Conservation (phyloP, 805 yeast genomes). For the Huiozyma sinensis region DNA sequence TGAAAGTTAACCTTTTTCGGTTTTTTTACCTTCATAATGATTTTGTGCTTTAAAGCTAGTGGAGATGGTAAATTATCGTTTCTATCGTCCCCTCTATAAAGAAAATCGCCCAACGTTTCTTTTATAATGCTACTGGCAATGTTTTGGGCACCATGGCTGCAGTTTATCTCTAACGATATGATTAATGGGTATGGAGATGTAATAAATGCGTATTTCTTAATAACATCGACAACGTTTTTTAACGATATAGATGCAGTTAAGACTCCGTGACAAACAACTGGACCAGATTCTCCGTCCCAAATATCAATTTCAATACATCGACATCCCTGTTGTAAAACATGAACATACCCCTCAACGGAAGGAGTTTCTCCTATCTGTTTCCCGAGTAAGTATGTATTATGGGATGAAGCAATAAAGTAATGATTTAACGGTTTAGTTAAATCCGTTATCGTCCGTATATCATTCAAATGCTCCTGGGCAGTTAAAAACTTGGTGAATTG, state of each 20-base stretch:
- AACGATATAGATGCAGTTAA: slow-evolving; percentile 68
- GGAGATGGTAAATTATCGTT: slow-evolving; percentile 55
- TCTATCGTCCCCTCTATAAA: slow-evolving; percentile 30
- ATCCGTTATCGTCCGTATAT: slow-evolving; percentile 23
- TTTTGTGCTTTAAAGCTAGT: slow-evolving; percentile 50
- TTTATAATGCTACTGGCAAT: slow-evolving; percentile 43
- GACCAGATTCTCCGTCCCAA: slow-evolving; percentile 81
- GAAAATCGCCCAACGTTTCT: slow-evolving; percentile 46
- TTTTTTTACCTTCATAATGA: slow-evolving; percentile 72
- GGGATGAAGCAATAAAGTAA: slow-evolving; percentile 86
- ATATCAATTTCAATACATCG: slow-evolving; percentile 90
- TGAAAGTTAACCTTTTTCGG: slow-evolving; percentile 16
- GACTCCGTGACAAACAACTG: slow-evolving; percentile 87
- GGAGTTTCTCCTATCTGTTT: slow-evolving; percentile 81
- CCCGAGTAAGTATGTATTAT: slow-evolving; percentile 84
- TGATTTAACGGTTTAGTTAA: slow-evolving; percentile 63
- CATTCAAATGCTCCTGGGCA: slow-evolving; percentile 20
- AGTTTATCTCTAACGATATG: slow-evolving; percentile 75
- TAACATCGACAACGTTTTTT: slow-evolving; percentile 55
- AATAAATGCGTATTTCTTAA: slow-evolving; percentile 81
- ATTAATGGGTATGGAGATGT: slow-evolving; percentile 79
- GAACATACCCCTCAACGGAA: slow-evolving; percentile 80
- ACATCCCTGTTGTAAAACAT: slow-evolving; percentile 84
- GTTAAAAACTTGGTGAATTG: slow-evolving; percentile 24
- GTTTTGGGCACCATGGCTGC: slow-evolving; percentile 58